Conservation (phyloP, 2,329 filamentous ascomycete genomes). For the Beauveria asiatica region DNA sequence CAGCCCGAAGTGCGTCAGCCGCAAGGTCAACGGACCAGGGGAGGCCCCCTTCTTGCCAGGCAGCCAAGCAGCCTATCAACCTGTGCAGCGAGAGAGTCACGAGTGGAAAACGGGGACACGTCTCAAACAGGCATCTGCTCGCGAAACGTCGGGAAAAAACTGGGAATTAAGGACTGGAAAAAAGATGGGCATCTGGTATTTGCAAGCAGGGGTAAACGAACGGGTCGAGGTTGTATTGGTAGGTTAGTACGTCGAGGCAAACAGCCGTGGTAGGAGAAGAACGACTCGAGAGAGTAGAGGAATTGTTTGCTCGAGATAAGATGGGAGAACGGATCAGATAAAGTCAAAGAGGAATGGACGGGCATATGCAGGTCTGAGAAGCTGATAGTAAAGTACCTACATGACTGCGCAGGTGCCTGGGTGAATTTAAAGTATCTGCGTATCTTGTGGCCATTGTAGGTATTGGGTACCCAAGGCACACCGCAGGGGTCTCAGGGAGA, state of each 20-base stretch:
- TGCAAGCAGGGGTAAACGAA: neutral
- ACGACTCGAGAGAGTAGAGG: neutral
- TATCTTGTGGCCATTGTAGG: too few species aligned
- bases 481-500: too few species aligned
- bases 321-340: conserved; percentile 4
- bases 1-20: conserved; percentile 8
- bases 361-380: too few species aligned
- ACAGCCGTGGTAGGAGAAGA: neutral
- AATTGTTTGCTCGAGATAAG: conserved; percentile 1
- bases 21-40: neutral
- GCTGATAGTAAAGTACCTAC: too few species aligned
- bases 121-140: neutral
- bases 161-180: neutral
- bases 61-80: neutral
- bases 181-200: neutral
- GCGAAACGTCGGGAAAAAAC: neutral
- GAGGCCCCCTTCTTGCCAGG: neutral
- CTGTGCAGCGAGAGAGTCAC: neutral
- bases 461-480: too few species aligned
- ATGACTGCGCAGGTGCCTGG: too few species aligned
- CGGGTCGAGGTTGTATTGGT: neutral
- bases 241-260: neutral
- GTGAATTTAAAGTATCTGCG: too few species aligned
- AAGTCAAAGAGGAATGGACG: neutral
- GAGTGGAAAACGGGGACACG: neutral